Evolutionary conservation across 495 filamentous ascomycete genomes (phyloP), one percentile per base, ranked within the genome.

Genomic region (Xylaria acuta): DNA sequence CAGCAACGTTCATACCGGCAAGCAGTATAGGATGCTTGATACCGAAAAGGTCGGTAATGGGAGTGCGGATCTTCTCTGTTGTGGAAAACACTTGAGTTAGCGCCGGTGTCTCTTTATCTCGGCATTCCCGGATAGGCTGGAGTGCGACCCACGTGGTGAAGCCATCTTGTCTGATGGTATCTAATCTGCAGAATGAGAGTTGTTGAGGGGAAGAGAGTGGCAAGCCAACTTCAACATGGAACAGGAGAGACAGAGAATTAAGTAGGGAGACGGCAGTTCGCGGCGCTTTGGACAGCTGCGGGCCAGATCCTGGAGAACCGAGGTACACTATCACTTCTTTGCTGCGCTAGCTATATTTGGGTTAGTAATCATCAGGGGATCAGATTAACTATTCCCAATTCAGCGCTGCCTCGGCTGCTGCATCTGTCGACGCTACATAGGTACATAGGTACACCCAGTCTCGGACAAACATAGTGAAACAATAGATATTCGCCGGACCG

Each of bases 1-100:
- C 97, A 62, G 96, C 97, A 71, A 98, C 97, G 87, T 98, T 98
- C 96, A 99, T 99, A 77, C 96, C 96, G 74, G 96, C 96, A 72
- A 98, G 91, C 78, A 98, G 86, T 80, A 99, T 86, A 40, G 96
- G 96, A 84, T 98, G 96, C 77, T 97, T 94, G 87, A 99, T 98
- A 88, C 92, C 92, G 83, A 98, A 91, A 74, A 97, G 92, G 88
- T 97, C 94, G 75, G 96, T 99, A 79, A 94, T 85, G 64, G 93
- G 89, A 43, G 95, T 98, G 75, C 92, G 92, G 82, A 97, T 90
- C 85, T 91, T 85, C 84, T 96, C 94, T 97, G 83, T 62, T 40
- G 58, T 72, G 84, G 81, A 53, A 41, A 12, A 47, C 43, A 51
- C 2, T 64, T 30, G 72, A 43, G 75, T 81, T 63, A 80, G 80